Evolutionary conservation across 768 basidiomycete species (phyloP).

Genomic region (Macrocybe gigantea): DNA sequence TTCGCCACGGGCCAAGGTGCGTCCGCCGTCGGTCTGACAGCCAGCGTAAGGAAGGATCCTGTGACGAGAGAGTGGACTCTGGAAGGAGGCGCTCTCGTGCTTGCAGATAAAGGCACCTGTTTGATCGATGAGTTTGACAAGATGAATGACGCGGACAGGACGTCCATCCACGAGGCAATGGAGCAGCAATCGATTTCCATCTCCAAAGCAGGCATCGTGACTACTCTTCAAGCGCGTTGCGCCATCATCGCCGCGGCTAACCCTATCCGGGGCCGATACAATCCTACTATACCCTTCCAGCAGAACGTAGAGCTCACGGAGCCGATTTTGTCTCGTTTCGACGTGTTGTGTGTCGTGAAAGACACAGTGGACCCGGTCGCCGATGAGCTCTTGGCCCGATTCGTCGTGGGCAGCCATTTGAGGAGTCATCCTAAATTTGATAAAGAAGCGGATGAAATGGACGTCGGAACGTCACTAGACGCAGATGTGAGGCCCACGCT

Average conservation of each 20-base stretch:
- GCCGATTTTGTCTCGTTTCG: conserved; percentile 96
- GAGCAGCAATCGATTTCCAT: conserved; percentile 99
- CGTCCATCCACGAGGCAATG: conserved; percentile 99
- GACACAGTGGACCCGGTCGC: conserved; percentile 95
- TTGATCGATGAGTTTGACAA: conserved; percentile 99
- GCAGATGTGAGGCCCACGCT: conserved; percentile 64
- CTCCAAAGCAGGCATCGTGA: conserved; percentile 97
- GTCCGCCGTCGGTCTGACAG: conserved; percentile 96
- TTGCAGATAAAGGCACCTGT: conserved; percentile 97
- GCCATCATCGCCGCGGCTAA: conserved; percentile 98
- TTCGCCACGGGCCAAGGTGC: conserved; percentile 99
- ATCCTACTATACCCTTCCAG: conserved; percentile 96
- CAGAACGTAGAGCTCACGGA: conserved; percentile 99
- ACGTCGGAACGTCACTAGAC: conserved; percentile 84
- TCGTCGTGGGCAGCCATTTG: conserved; percentile 96
- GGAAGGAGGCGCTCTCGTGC: conserved; percentile 96
- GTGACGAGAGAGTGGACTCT: conserved; percentile 98
- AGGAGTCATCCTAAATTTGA: conserved; percentile 94
- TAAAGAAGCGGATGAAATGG: conserved; percentile 82
- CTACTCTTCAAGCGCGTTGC: conserved; percentile 95
- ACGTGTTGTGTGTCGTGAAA: conserved; percentile 97
- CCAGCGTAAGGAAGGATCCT: conserved; percentile 97
- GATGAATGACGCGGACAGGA: conserved; percentile 98
- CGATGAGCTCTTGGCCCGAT: conserved; percentile 93
- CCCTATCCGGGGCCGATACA: conserved; percentile 94